Base-by-base conservation (phyloP, 1,139 yeast species). In the Dujonia santamariae region DNA sequence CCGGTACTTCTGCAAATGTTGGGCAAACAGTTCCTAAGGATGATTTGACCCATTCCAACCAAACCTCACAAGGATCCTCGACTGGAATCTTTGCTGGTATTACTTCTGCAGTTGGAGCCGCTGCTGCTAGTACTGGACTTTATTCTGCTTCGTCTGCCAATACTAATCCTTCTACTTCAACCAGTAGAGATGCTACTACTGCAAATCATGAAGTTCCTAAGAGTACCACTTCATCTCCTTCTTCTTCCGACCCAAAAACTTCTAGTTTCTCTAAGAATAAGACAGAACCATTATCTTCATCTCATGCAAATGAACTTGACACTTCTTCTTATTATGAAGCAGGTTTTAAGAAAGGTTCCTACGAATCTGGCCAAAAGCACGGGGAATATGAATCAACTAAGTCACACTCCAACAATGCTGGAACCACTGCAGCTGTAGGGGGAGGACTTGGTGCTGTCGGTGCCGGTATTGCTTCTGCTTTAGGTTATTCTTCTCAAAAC, bases 321-420 rank as follows among this genome's bases (percentile, higher is more conserved):
- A 7, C 25, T 14, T 22, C 25, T 7, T n/a, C n/a, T n/a, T n/a
- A n/a, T n/a, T n/a, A n/a, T n/a, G n/a, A n/a, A 4, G 46, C 50
- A 6, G 52, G 51, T 14, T 37, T 44, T 8, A 15, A 26, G 5
- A 39, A 39, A 19, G 49, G 48, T 3, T 37, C 52, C 3, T 42
- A 42, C 26, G 51, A 48, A 23, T 44, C 47, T 3, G 53, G 53
- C 4, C 42, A 44, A 21, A n/a, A n/a, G n/a, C n/a, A n/a, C n/a
- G n/a, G n/a, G n/a, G n/a, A n/a, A n/a, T n/a, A n/a, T n/a, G n/a
- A n/a, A n/a, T n/a, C n/a, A n/a, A n/a, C n/a, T n/a, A n/a, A n/a
- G n/a, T n/a, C n/a, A n/a, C n/a, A n/a, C n/a, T 15, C 9, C 24
- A 22, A 34, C 31, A 5, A 23, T 20, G 19, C 33, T 13, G 34